Conservation (phyloP, 768 basidiomycete genomes). For the Amanita rubescens region DNA sequence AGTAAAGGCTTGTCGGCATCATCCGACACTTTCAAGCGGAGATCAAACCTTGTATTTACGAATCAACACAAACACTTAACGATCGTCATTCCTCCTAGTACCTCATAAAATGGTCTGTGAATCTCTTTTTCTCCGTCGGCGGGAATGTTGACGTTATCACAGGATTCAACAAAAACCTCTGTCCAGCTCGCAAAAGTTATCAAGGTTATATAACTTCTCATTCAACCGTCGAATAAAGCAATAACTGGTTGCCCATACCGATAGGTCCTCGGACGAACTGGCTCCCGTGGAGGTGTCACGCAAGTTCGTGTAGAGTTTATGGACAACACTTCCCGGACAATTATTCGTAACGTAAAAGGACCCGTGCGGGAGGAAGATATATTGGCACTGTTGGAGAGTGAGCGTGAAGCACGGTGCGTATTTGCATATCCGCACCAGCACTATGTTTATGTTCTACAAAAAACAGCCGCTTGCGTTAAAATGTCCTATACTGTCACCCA, state of each 20-base stretch:
- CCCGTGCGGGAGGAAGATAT: constrained; percentile 96
- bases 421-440: constrained; percentile 10
- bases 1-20: not conserved
- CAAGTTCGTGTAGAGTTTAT: constrained; percentile 99
- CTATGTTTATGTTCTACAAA: not conserved
- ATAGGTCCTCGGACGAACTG: constrained; percentile 96
- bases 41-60: constrained; percentile 17
- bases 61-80: constrained; percentile 14
- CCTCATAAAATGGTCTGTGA: constrained; percentile 26
- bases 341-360: constrained; percentile 99
- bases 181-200: constrained; percentile 98
- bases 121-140: not conserved
- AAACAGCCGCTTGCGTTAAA: constrained; percentile 8
- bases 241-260: constrained; percentile 8
- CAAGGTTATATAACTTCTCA: constrained; percentile 53
- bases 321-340: constrained; percentile 92
- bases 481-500: not conserved
- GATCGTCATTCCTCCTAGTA: not conserved
- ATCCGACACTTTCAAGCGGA: constrained; percentile 9
- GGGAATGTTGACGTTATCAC: constrained; percentile 5
- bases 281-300: constrained; percentile 97
- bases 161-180: constrained; percentile 86
- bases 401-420: constrained; percentile 97
- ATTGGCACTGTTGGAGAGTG: constrained; percentile 92
- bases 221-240: not conserved